Percentiles rank a stretch among this genome's conserved stretches.
Conservation (phyloP, 192 early-diverging fungal genomes). For the Podila clonocystis region DNA sequence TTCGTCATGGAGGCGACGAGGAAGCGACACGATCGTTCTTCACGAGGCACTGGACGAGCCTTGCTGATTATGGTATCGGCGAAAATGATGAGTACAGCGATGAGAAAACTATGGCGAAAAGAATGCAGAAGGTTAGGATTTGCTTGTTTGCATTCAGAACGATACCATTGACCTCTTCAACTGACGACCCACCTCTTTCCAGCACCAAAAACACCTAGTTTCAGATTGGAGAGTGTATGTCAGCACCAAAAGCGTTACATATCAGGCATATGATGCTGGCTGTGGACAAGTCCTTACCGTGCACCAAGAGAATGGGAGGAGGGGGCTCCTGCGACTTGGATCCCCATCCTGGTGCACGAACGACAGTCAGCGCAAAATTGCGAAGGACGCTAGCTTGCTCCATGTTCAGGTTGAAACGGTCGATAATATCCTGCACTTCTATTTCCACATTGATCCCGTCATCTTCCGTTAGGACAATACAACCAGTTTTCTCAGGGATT, state of each 20-base stretch:
- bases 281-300: constrained; percentile 32
- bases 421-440: constrained; percentile 46
- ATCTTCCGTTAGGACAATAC: constrained; percentile 43
- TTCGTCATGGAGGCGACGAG: constrained; percentile 80
- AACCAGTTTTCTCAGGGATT: constrained; percentile 34
- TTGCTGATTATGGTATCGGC: constrained; percentile 63
- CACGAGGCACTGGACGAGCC: constrained; percentile 12
- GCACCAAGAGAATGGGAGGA: constrained; percentile 56
- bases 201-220: constrained; percentile 69
- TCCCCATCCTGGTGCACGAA: constrained; percentile 52
- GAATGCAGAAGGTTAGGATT: too few relatives aligned
- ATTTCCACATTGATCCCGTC: constrained; percentile 56
- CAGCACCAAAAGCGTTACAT: not conserved
- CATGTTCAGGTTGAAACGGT: constrained; percentile 52
- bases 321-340: constrained; percentile 19
- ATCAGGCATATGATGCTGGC: not conserved
- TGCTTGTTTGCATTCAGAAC: too few relatives aligned
- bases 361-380: constrained; percentile 49
- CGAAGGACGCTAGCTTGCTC: constrained; percentile 57
- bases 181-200: constrained; percentile 68
- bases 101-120: constrained; percentile 57
- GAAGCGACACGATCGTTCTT: constrained; percentile 57
- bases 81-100: constrained; percentile 70
- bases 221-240: not conserved
- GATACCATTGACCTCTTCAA: too few relatives aligned